Conservation (phyloP, 148 eudicot species). For the Persicaria maculosa region DNA sequence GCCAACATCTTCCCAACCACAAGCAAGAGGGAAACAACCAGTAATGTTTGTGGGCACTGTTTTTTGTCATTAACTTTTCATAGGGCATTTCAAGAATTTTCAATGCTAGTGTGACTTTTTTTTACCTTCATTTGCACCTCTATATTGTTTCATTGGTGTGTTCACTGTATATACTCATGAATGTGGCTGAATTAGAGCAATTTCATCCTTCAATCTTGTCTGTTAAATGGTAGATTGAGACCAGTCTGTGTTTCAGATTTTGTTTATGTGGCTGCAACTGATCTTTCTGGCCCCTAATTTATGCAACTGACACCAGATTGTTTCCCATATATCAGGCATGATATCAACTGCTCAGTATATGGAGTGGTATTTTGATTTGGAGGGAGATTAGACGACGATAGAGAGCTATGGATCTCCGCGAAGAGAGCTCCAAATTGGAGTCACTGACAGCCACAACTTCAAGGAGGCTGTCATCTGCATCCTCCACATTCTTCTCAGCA, state of each 20-base stretch:
- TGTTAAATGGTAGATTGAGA: not conserved
- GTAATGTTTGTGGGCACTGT: not conserved
- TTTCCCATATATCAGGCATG: conserved; percentile 31
- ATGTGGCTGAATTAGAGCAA: not conserved
- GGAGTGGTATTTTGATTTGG: conserved; percentile 22
- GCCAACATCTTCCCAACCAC: not conserved
- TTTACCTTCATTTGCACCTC: not conserved
- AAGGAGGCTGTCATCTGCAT: conserved; percentile 81
- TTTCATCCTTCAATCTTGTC: not conserved
- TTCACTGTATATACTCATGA: not conserved
- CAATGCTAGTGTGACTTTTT: not conserved
- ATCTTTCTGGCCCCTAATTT: not conserved
- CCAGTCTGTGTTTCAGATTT: not conserved
- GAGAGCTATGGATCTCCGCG: conserved; percentile 63
- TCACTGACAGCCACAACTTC: conserved; percentile 42
- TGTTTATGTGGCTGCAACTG: not conserved
- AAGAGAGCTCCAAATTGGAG: conserved; percentile 65
- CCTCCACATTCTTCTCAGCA: conserved; percentile 89
- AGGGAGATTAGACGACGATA: conserved; percentile 16
- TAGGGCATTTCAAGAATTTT: conserved; percentile 7
- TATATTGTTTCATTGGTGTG: not conserved
- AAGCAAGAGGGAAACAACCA: not conserved
- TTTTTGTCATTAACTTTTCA: conserved; percentile 3
- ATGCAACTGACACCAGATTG: conserved; percentile 13
- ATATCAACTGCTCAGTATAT: conserved; percentile 25